Evolutionary conservation across 345 rosid species (phyloP).

Genomic region (Carallia pectinifolia): DNA sequence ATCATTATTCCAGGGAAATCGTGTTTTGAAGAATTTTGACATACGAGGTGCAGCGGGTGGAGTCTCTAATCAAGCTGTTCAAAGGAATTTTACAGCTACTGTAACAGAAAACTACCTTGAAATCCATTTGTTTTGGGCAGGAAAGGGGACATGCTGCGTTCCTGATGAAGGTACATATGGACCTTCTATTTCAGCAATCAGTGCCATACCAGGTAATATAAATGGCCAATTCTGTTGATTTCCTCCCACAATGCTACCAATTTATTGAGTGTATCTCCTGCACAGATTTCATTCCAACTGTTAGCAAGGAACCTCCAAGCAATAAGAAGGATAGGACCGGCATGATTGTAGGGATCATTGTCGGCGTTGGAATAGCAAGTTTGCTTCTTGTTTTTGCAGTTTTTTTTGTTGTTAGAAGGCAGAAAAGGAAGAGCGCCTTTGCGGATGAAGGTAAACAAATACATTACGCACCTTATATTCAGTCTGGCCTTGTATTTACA

Average conservation of each 20-base stretch:
- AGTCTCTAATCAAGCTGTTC: constrained; percentile 21
- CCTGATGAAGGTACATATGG: constrained; percentile 34
- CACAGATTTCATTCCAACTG: not conserved
- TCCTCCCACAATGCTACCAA: not conserved
- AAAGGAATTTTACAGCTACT: constrained; percentile 4
- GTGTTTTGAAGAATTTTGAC: constrained; percentile 33
- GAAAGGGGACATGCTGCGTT: constrained; percentile 40
- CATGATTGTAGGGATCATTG: constrained; percentile 51
- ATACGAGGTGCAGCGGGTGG: constrained; percentile 33
- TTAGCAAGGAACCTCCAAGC: not conserved
- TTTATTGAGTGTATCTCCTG: constrained; percentile 15
- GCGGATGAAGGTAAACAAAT: constrained; percentile 58
- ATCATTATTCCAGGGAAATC: constrained; percentile 23
- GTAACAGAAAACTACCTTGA: constrained; percentile 34
- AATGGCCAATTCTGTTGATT: not conserved
- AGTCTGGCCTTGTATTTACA: too few species aligned
- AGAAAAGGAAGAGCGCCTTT: constrained; percentile 27
- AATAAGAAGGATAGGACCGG: constrained; percentile 39
- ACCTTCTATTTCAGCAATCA: constrained; percentile 42
- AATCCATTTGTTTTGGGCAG: constrained; percentile 38
- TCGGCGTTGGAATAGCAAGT: constrained; percentile 44
- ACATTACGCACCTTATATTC: not conserved
- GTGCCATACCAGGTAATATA: constrained; percentile 52
- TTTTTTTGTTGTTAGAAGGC: constrained; percentile 39
- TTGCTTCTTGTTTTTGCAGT: constrained; percentile 31